A percentile compares a stretch with the other conserved stretches of the same genome.
Conservation (phyloP, 768 basidiomycete genomes). For the Dioszegia hungarica region DNA sequence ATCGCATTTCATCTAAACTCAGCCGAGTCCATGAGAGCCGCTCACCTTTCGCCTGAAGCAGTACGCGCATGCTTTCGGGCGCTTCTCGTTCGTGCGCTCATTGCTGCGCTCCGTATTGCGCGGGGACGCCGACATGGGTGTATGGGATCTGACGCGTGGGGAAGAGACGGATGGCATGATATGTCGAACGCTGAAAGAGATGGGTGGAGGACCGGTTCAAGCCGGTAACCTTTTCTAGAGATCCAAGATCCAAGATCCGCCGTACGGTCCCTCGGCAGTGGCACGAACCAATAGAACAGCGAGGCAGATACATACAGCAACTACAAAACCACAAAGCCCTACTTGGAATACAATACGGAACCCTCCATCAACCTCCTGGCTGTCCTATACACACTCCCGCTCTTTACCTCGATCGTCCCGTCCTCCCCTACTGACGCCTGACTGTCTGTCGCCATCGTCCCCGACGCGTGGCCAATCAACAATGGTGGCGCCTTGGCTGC, state of each 20-base stretch:
- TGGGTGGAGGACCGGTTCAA: too few relatives aligned
- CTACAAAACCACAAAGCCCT: not conserved
- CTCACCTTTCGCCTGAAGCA: conserved; percentile 13
- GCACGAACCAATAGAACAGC: too few relatives aligned
- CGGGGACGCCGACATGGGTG: not conserved
- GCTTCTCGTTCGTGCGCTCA: not conserved
- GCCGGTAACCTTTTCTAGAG: too few relatives aligned
- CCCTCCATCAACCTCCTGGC: conserved; percentile 70
- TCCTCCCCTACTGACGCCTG: conserved; percentile 50
- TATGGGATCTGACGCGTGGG: not conserved
- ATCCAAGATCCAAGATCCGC: too few relatives aligned
- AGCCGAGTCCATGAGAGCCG: not conserved
- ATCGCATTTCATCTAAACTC: conserved; percentile 16
- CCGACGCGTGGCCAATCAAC: conserved; percentile 62
- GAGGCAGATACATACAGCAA: not conserved
- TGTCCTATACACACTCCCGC: conserved; percentile 64
- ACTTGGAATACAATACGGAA: conserved; percentile 52
- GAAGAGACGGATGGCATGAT: not conserved
- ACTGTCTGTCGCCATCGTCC: conserved; percentile 65
- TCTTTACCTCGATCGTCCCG: conserved; percentile 53
- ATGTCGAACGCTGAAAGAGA: too few relatives aligned
- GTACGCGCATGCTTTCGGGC: conserved; percentile 6
- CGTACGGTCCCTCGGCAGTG: too few relatives aligned
- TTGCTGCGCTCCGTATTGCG: not conserved
- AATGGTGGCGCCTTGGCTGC: conserved; percentile 44